Evolutionary conservation across 768 basidiomycete species (phyloP).

Genomic region (Calocera cornea): DNA sequence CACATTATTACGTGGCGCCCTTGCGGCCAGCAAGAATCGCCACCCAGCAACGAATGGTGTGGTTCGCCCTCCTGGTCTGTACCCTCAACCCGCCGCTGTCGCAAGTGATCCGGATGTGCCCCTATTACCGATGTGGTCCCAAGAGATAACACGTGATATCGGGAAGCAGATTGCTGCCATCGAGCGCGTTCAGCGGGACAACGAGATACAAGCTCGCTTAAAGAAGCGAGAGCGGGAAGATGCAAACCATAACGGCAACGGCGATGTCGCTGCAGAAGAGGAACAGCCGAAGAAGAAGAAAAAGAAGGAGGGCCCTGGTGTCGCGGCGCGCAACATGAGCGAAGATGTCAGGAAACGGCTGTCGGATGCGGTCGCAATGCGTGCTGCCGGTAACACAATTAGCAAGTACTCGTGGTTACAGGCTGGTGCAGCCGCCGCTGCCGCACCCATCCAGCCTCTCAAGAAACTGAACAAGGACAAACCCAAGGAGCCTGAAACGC

Average conservation of each 20-base stretch:
- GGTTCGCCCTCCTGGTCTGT: slow-evolving; percentile 50
- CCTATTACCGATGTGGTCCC: slow-evolving; percentile 59
- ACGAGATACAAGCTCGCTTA: slow-evolving; percentile 58
- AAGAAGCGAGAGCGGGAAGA: slow-evolving; percentile 61
- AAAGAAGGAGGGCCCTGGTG: slow-evolving; percentile 72
- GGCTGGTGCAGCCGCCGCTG: slow-evolving; percentile 38
- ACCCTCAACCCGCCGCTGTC: slow-evolving; percentile 24
- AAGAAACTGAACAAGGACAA: slow-evolving; percentile 7
- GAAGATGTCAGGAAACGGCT: slow-evolving; percentile 86
- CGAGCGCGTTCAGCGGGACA: slow-evolving; percentile 70
- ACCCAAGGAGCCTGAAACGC: slow-evolving; percentile 19
- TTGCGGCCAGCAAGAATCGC: slow-evolving; percentile 15
- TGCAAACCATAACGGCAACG: slow-evolving; percentile 37
- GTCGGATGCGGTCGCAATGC: slow-evolving; percentile 78
- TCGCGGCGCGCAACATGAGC: slow-evolving; percentile 77
- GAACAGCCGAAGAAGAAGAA: slow-evolving; percentile 58
- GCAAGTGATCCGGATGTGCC: slow-evolving; percentile 17
- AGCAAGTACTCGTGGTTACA: slow-evolving; percentile 86
- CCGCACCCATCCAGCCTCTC: slow-evolving; percentile 24
- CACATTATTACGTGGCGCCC: slow-evolving; percentile 12
- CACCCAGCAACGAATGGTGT: slow-evolving; percentile 54
- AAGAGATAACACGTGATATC: slow-evolving; percentile 63
- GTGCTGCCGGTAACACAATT: slow-evolving; percentile 59
- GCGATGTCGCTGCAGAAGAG: slow-evolving; percentile 27
- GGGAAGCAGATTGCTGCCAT: slow-evolving; percentile 62